These are phyloP conservation scores for Cairneyella variabilis DNA, from an alignment of 495 filamentous ascomycete species.

Conservation along the genomic window DNA sequence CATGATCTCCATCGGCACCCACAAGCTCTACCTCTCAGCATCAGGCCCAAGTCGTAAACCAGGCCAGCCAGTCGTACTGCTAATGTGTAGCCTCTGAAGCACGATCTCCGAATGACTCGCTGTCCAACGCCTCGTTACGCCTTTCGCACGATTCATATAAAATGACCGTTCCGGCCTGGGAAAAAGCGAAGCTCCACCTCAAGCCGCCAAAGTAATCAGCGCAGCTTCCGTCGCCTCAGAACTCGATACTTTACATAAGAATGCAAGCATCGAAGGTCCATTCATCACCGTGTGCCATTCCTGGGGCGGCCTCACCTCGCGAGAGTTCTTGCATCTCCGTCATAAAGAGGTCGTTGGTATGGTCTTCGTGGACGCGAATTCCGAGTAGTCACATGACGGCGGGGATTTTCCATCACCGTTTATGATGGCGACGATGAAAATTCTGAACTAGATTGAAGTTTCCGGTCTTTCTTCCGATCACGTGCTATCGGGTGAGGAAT, in stretches of 20 bases:
- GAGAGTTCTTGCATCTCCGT: conserved; percentile 11
- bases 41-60: conserved; percentile 4
- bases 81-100: neutral
- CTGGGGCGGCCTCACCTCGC: neutral
- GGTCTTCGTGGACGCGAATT: conserved; percentile 13
- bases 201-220: neutral
- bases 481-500: neutral
- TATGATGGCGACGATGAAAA: neutral
- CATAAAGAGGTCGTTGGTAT: conserved; percentile 7
- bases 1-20: conserved; percentile 15
- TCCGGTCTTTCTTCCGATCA: neutral
- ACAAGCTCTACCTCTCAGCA: conserved; percentile 5
- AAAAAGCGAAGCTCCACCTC: neutral
- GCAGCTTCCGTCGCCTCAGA: conserved; percentile 5
- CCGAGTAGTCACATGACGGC: neutral
- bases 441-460: neutral
- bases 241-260: conserved; percentile 6
- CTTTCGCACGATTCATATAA: neutral
- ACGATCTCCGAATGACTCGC: neutral
- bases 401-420: neutral
- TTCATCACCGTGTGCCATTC: conserved; percentile 16
- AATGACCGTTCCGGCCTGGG: conserved; percentile 18
- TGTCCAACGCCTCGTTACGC: neutral
- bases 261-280: conserved; percentile 3
- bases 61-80: neutral